Conservation (phyloP, 2,329 filamentous ascomycete species). For the Fusarium verrucosum region DNA sequence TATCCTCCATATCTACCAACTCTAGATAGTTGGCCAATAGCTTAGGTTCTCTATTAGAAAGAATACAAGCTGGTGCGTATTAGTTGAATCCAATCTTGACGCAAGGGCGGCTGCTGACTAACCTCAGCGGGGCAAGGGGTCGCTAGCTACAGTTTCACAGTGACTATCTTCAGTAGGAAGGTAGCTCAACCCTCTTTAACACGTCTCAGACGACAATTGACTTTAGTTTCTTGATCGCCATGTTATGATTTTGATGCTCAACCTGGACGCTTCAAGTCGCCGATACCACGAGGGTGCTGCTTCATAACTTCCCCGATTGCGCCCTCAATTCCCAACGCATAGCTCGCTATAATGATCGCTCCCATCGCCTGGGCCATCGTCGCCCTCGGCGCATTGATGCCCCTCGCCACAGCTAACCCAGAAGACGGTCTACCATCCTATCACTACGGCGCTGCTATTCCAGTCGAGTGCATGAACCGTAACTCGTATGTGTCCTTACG, state of each 20-base stretch:
- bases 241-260: slow-evolving; percentile 28
- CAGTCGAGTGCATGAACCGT: slow-evolving; percentile 77
- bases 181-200: slow-evolving; percentile 4
- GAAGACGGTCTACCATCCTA: slow-evolving; percentile 66
- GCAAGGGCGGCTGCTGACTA: too few relatives aligned
- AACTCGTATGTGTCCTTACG: slow-evolving; percentile 66
- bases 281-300: slow-evolving; percentile 8
- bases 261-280: slow-evolving; percentile 18
- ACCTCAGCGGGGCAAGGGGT: too few relatives aligned
- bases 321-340: not conserved
- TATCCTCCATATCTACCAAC: too few relatives aligned
- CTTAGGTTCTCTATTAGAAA: too few relatives aligned
- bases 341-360: slow-evolving; percentile 34
- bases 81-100: too few relatives aligned
- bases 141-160: too few relatives aligned
- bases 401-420: slow-evolving; percentile 44
- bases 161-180: too few relatives aligned
- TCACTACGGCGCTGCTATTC: slow-evolving; percentile 72
- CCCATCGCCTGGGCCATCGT: slow-evolving; percentile 25
- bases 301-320: not conserved
- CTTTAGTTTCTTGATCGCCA: slow-evolving; percentile 20
- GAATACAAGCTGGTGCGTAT: too few relatives aligned
- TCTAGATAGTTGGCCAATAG: too few relatives aligned
- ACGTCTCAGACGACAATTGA: not conserved
- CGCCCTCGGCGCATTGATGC: slow-evolving; percentile 41